These are phyloP conservation scores for Colletotrichum gloeosporioides DNA, from an alignment of 2,329 filamentous ascomycete species.

Conservation along the genomic window DNA sequence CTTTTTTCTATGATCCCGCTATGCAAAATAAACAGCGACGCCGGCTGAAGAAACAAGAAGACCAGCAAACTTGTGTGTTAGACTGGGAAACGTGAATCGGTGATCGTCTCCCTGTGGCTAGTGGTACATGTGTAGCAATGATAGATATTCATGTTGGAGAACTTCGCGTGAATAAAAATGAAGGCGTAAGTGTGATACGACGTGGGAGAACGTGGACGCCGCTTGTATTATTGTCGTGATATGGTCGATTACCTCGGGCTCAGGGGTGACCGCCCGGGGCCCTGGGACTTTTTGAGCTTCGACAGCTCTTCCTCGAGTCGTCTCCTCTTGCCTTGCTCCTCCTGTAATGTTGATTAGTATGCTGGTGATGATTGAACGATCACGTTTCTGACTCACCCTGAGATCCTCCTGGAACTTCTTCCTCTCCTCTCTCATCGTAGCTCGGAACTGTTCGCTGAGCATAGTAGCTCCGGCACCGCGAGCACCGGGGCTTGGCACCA, in stretches of 20 bases:
- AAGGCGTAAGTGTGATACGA: not conserved
- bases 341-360: constrained; percentile 43
- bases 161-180: not conserved
- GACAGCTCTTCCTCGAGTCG: constrained; percentile 58
- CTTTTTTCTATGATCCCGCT: constrained; percentile 3
- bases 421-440: constrained; percentile 61
- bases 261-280: constrained; percentile 47
- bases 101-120: not conserved
- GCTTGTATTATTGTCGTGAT: not conserved
- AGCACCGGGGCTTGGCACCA: constrained; percentile 32
- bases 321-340: constrained; percentile 53
- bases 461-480: constrained; percentile 52
- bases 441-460: constrained; percentile 62
- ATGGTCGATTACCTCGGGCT: constrained; percentile 37
- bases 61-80: not conserved
- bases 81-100: not conserved
- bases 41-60: not conserved
- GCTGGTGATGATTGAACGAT: not conserved
- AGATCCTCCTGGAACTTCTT: constrained; percentile 63
- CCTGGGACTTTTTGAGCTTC: constrained; percentile 46
- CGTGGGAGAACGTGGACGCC: not conserved
- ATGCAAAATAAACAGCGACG: constrained; percentile 8
- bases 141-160: not conserved
- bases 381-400: constrained; percentile 40
- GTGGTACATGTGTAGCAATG: not conserved